Evolutionary conservation across 345 rosid genomes (phyloP), one percentile per base, ranked within the genome.

Genomic region (Tarenaya hassleriana): DNA sequence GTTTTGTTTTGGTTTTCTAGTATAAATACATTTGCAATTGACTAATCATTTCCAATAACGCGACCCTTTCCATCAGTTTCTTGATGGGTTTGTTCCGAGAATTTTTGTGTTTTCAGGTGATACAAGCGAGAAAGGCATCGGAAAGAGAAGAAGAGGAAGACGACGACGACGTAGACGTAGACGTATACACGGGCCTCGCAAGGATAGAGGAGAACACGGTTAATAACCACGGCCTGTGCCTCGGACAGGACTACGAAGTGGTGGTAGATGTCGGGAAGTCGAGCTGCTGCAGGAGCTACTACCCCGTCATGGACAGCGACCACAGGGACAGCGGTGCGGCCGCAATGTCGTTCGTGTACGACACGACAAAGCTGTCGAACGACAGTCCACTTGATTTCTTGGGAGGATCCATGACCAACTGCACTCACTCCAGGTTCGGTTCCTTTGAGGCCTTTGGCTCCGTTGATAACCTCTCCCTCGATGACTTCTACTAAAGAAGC

Each of bases 341-440:
- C n/a, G n/a, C n/a, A n/a, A n/a, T n/a, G n/a, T 80, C 99, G 1
- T 92, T 81, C 18, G 65, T 92, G 53, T 92, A 92, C 18, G 99
- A 92, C 73, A 83, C 95, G 5, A 76, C 84, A 15, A 64, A 76
- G 58, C 63, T 85, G 72, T 73, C 94, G 4, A 66, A 83, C 18
- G 90, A 83, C 65, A 76, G 78, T 4, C 91, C 97, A 0, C 85
- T 88, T 9, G 98, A 92, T 73, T 88, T 79, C 60, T 69, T 83
- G 61, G 88, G 95, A 3, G 96, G 90, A 52, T 74, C 81, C 6
- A 64, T 77, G 74, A 78, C 83, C 32, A 69, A 77, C 52, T 72
- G 86, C 3, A 69, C 73, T 58, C 62, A 71, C 1, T n/a, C n/a
- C n/a, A n/a, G n/a, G n/a, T n/a, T n/a, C n/a, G 76, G 82, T 31